Conservation (phyloP, 163 green algal genomes). For the Scenedesmus sp. region DNA sequence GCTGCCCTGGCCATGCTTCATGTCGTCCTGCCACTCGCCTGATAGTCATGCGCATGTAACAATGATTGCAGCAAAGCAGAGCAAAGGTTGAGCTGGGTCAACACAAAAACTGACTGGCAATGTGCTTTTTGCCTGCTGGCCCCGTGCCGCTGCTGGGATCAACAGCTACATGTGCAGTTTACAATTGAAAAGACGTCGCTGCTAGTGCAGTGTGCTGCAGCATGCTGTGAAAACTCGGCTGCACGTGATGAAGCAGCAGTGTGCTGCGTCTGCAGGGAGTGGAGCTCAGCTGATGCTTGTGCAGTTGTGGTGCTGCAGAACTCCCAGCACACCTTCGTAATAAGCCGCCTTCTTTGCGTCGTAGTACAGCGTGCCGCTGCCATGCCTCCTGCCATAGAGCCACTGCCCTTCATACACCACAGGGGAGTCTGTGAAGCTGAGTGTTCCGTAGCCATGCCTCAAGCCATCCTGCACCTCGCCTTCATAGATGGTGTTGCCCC, state of each 20-base stretch:
- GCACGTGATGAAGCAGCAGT: background rate
- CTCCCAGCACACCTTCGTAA: slow-evolving; percentile 64
- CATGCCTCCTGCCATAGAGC: slow-evolving; percentile 70
- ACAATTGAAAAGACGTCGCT: background rate
- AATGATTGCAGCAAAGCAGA: background rate
- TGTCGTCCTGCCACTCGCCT: slow-evolving; percentile 76
- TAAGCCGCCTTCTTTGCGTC: slow-evolving; percentile 56
- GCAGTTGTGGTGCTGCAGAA: slow-evolving; percentile 6
- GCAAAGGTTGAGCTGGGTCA: background rate
- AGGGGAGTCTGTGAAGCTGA: slow-evolving; percentile 59
- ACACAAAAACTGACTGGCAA: background rate
- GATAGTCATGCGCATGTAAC: background rate
- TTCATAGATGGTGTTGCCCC: slow-evolving; percentile 65
- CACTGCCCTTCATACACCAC: slow-evolving; percentile 75
- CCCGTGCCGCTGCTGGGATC: background rate
- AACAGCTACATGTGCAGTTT: too few species aligned
- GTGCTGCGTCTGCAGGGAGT: background rate
- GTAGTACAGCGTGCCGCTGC: slow-evolving; percentile 70
- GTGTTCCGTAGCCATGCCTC: slow-evolving; percentile 67
- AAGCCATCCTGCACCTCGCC: slow-evolving; percentile 67
- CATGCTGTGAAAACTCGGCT: background rate
- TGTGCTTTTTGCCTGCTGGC: background rate
- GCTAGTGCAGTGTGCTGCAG: background rate
- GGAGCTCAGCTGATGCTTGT: background rate
- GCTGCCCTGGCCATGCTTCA: slow-evolving; percentile 75